phyloP scores from a whole-genome alignment of 2,329 filamentous ascomycete genomes.

The Colletotrichum navitas region DNA sequence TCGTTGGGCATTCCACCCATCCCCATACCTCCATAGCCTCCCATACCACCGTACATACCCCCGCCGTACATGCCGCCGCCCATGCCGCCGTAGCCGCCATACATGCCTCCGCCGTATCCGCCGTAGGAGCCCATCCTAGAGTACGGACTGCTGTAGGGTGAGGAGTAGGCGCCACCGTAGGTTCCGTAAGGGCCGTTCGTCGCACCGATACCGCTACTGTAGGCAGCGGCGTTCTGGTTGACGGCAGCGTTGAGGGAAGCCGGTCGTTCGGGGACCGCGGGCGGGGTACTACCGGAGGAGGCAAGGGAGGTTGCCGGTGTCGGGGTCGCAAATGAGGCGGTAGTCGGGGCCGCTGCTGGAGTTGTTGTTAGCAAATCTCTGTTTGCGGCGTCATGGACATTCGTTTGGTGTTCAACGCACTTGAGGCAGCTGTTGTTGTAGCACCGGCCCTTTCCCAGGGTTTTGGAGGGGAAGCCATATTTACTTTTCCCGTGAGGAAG shows the following conservation, averaged over 20 bases:
- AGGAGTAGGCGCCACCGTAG: slow-evolving; percentile 55
- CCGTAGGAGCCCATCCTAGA: slow-evolving; percentile 65
- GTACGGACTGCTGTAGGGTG: slow-evolving; percentile 50
- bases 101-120: slow-evolving; percentile 55
- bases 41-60: slow-evolving; percentile 48
- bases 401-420: slow-evolving; percentile 56
- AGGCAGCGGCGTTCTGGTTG: slow-evolving; percentile 89
- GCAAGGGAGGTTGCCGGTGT: slow-evolving; percentile 57
- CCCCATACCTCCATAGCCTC: slow-evolving; percentile 58
- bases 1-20: slow-evolving; percentile 78
- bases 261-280: slow-evolving; percentile 84
- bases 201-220: slow-evolving; percentile 65
- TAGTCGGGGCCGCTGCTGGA: slow-evolving; percentile 51
- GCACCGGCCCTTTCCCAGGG: slow-evolving; percentile 91
- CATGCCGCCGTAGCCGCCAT: slow-evolving; percentile 57
- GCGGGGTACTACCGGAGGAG: slow-evolving; percentile 60
- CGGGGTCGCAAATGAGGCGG: slow-evolving; percentile 56
- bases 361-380: slow-evolving; percentile 31
- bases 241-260: slow-evolving; percentile 82
- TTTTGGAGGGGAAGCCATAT: slow-evolving; percentile 89
- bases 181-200: slow-evolving; percentile 60
- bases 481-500: slow-evolving; percentile 32
- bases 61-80: slow-evolving; percentile 55
- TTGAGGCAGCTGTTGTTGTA: slow-evolving; percentile 59
- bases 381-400: slow-evolving; percentile 21